phyloP scores from a whole-genome alignment of 345 rosid species.

The Garcia nutans region DNA sequence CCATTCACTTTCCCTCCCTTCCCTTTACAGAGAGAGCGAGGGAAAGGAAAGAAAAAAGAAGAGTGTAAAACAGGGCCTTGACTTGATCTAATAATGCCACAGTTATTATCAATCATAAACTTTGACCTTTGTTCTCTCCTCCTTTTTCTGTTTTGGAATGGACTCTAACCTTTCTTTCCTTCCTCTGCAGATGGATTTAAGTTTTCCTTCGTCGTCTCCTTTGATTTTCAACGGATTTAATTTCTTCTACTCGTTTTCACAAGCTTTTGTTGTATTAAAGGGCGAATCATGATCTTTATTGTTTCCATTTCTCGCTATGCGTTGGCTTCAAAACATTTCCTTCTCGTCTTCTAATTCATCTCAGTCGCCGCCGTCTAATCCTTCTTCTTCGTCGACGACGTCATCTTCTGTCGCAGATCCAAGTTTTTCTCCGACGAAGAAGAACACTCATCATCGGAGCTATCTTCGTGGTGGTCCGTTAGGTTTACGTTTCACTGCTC shows the following conservation, averaged over 20 bases:
- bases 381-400: constrained; percentile 18
- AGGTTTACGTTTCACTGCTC: constrained; percentile 20
- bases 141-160: background rate
- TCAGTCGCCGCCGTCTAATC: constrained; percentile 13
- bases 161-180: too few species aligned
- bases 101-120: background rate
- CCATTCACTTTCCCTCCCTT: background rate
- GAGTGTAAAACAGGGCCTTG: background rate
- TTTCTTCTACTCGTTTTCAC: background rate
- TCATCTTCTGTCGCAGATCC: background rate
- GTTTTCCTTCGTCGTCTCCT: background rate
- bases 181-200: background rate
- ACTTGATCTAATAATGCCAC: background rate
- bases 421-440: background rate
- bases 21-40: background rate
- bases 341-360: constrained; percentile 36
- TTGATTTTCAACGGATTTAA: background rate
- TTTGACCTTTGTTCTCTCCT: background rate
- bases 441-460: background rate
- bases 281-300: background rate
- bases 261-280: too few species aligned
- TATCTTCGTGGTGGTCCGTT: constrained; percentile 7
- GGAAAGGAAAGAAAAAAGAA: background rate
- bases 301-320: constrained; percentile 49
- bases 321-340: constrained; percentile 67